Conservation (phyloP, 768 basidiomycete species). For the Galerina sulciceps region DNA sequence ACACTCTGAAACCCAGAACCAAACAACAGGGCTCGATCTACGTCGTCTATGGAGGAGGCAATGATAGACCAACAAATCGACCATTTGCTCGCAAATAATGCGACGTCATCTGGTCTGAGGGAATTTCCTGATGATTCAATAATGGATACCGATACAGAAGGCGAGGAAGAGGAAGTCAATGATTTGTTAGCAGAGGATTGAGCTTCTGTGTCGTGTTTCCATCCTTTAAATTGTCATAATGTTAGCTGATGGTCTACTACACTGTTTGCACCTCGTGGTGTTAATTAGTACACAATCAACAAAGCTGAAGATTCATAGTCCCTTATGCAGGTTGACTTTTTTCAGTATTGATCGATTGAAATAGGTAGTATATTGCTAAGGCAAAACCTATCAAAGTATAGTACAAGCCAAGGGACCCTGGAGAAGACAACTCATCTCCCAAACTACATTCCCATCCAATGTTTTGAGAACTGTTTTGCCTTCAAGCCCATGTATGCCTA, state of each 20-base stretch:
- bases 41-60: constrained; percentile 38
- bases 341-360: too few relatives aligned
- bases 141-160: constrained; percentile 50
- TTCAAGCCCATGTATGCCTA: background rate
- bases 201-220: background rate
- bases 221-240: background rate
- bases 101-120: constrained; percentile 20
- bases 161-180: constrained; percentile 60
- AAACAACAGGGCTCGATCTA: constrained; percentile 8
- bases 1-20: background rate
- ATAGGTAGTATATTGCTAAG: too few relatives aligned
- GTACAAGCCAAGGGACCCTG: background rate
- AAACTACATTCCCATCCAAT: background rate
- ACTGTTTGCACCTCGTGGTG: background rate
- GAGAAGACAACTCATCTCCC: background rate
- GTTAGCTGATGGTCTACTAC: background rate
- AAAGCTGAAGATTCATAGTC: too few relatives aligned
- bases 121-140: constrained; percentile 48
- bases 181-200: constrained; percentile 43
- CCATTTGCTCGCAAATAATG: constrained; percentile 36
- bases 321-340: too few relatives aligned
- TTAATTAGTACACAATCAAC: too few relatives aligned
- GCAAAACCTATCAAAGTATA: background rate
- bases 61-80: constrained; percentile 44
- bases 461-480: background rate